Evolutionary conservation across 2,329 filamentous ascomycete genomes (phyloP), one percentile per base, ranked within the genome.

Genomic region (Alternaria tenuissima): DNA sequence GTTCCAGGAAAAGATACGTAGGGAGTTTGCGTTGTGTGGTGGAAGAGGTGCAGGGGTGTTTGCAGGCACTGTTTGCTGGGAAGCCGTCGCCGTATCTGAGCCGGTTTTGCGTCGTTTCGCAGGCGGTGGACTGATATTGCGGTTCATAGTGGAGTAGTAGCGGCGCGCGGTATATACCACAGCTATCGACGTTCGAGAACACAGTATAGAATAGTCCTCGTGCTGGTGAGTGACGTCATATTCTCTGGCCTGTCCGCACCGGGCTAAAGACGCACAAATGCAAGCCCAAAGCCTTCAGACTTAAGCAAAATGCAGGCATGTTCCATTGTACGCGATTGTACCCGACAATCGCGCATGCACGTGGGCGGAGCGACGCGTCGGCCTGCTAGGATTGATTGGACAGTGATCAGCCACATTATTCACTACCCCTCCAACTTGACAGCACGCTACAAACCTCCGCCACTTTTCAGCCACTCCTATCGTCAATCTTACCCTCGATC

Each of bases 1-100:
- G 64, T 84, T 84, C 82, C 82, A 84, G 9, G 80, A 80, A 67
- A 80, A 82, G 28, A 84, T 76, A 6, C 70, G 70, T 11, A 82
- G 64, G 7, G 55, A 51, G 36, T 67, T 43, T n/a, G 48, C 12
- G 12, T 58, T 28, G 18, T 60, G 38, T 30, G 42, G 30, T 26
- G 64, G 58, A 9, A 61, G 48, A 20, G 26, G 26, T 47, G 51
- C 30, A 49, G 57, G 52, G 22, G 55, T 26, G n/a, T 14, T 22
- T 26, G 54, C 12, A 9, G 24, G 32, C 16, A 47, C 9, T 16
- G 30, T 18, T 41, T 30, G 12, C 14, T 22, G 11, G 14, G 55
- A 42, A 16, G 26, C 14, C 16, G 11, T 4, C 20, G 32, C 8
- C 36, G 18, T n/a, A 24, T 24, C 32, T 4, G 55, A 14, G 9